These are phyloP conservation scores for Quercus engelmannii DNA, from an alignment of 306 rosid genomes.

Conservation along the genomic window DNA sequence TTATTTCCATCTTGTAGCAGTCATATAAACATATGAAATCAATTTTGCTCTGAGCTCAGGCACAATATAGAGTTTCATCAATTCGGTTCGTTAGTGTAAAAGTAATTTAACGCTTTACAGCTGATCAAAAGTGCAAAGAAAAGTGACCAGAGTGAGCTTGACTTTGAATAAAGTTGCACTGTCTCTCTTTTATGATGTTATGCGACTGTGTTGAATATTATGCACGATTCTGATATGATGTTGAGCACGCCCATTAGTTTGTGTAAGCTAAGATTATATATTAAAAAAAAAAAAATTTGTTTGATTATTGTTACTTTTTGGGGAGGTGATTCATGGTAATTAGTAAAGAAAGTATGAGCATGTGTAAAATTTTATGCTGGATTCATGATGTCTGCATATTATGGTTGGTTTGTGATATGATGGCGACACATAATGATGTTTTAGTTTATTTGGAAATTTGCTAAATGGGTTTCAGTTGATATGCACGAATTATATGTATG, in stretches of 20 bases:
- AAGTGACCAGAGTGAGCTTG: background rate
- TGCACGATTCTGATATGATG: too few species aligned
- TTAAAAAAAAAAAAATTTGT: background rate
- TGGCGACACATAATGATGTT: background rate
- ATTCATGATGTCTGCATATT: background rate
- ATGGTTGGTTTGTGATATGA: background rate
- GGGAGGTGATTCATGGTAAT: background rate
- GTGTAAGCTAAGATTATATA: too few species aligned
- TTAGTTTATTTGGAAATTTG: background rate
- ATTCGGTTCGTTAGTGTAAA: background rate
- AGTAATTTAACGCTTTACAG: background rate
- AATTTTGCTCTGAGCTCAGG: slow-evolving; percentile 45
- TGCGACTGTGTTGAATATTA: too few species aligned
- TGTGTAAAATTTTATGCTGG: background rate
- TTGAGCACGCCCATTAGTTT: too few species aligned
- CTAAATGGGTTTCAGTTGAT: background rate
- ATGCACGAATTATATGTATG: background rate
- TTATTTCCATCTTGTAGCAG: background rate
- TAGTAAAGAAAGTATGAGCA: background rate
- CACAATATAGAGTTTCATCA: slow-evolving; percentile 6
- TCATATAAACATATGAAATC: slow-evolving; percentile 23
- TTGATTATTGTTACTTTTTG: background rate
- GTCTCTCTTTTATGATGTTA: too few species aligned
- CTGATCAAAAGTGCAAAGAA: background rate
- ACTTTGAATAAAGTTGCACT: background rate